Evolutionary conservation across 164 flowering plant genomes (phyloP), one percentile per base, ranked within the genome.

Genomic region (Chimonanthus salicifolius): DNA sequence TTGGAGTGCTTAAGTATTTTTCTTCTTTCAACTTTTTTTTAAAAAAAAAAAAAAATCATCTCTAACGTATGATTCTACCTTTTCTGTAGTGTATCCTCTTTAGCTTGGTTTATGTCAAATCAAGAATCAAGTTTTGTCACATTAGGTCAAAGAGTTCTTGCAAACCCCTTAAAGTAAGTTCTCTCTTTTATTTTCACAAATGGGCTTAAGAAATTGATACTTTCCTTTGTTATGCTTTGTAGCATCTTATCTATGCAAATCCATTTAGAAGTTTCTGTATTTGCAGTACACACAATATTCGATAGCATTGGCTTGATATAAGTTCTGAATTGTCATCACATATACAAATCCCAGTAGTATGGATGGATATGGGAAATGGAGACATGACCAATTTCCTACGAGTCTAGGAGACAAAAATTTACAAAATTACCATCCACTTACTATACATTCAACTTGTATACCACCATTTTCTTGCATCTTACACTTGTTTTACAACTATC

Each of bases 61-160:
- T 33, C 33, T 33, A 33, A 33, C 72, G 81, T n/a, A 49, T 60
- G 2, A 18, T 58, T 58, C 7, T 72, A 51, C 81, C 71, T 81
- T 58, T 6, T 7, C 50, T 83, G 80, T 88, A 96, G 99, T 94
- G 97, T 96, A 1, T 96, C 98, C 73, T 92, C 99, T 74, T 82
- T 96, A 84, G 99, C 99, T 67, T 90, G 97, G 98, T 96, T 94
- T 76, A 96, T 96, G 98, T 96, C 98, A 62, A 91, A 90, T 72
- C 99, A 96, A 83, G 99, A 96, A 82, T 90, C 94, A 44, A 90
- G 95, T 78, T 96, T 96, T 81, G 99, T 96, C 70, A 94, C 98
- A 51, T 83, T 96, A 71, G 99, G 98, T 71, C 99, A 96, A 81
- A 88, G 99, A 82, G 92, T 96, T 80, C 94, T 95, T 68, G 99